Evolutionary conservation across 441 rosid genomes (phyloP), one percentile per base, ranked within the genome.

Genomic region (Populus hybrid): DNA sequence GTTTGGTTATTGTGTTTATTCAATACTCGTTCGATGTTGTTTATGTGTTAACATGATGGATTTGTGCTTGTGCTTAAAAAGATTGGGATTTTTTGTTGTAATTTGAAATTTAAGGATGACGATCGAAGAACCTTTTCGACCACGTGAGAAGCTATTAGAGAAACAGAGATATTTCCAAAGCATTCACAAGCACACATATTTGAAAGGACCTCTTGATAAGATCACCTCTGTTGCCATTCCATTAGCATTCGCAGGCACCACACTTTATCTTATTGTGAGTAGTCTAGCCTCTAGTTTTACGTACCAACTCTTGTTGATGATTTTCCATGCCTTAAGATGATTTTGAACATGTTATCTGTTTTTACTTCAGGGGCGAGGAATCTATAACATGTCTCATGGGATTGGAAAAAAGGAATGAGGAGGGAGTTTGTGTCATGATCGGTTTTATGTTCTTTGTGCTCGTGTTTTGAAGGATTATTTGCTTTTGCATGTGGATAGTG

Each of bases 301-400:
- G 1, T 46, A 12, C 34, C 35, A 35, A 67, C 38, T 77, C 66
- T 38, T 70, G 69, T 34, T 12, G 28, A 46, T 40, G 35, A 5
- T 40, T 67, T 71, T 75, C 40, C 2, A 19, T 46, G 7, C 32
- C 32, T 30, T 30, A 0, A 34, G 23, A 23, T 69, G 38, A 64
- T 40, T 36, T 50, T 24, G 6, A 57, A 30, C 73, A 7, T 53
- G 57, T 46, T 64, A 11, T n/a, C 5, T 69, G 5, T 66, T 82
- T 61, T 32, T 73, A 30, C 32, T 75, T 70, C 89, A 95, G 98
- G 98, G 93, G 35, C 91, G 88, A 26, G 97, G 98, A 28, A 85
- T 93, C 88, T 95, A 95, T 83, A 92, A 92, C 81, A 86, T 93
- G 99, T 84, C 98, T 3, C 88, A 92, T 71, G 99, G 98, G 75